Conservation (phyloP, 1,139 yeast species). For the Geotrichum aggregatum region DNA sequence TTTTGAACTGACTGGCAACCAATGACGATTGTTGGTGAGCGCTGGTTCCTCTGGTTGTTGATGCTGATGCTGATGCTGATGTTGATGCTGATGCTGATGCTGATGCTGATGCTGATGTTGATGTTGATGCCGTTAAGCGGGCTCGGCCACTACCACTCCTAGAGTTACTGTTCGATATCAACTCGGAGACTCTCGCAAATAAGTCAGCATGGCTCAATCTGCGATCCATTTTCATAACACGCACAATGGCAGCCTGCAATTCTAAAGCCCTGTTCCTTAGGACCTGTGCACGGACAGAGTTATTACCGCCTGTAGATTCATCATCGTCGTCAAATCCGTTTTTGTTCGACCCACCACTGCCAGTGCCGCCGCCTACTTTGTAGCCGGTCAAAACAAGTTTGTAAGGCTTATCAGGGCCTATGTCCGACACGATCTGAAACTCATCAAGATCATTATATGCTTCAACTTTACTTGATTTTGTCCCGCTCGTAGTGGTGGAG, state of each 20-base stretch:
- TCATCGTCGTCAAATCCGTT: too few species aligned
- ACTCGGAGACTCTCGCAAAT: conserved; percentile 25
- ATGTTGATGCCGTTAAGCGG: too few species aligned
- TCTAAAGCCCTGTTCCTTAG: conserved; percentile 33
- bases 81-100: too few species aligned
- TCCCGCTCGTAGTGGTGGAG: neutral
- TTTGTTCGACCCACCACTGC: neutral
- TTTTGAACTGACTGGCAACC: neutral
- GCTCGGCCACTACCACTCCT: too few species aligned
- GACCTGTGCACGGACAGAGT: conserved; percentile 1
- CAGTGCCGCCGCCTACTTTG: conserved; percentile 1
- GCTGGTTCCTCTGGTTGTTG: conserved; percentile 5
- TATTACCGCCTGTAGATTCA: too few species aligned
- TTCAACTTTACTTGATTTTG: neutral
- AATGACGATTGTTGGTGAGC: neutral
- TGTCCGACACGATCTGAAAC: neutral
- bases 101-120: too few species aligned
- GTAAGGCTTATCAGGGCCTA: neutral
- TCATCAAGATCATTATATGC: neutral
- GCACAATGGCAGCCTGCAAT: conserved; percentile 39
- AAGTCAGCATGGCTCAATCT: conserved; percentile 38
- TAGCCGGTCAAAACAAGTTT: neutral
- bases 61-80: too few species aligned
- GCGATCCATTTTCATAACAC: conserved; percentile 38
- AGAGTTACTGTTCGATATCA: conserved; percentile 24